A percentile compares a stretch with the other conserved stretches of the same genome.
These are phyloP conservation scores for Isoetes taiwanensis DNA, from an alignment of 75 land plant species.

Conservation along the genomic window DNA sequence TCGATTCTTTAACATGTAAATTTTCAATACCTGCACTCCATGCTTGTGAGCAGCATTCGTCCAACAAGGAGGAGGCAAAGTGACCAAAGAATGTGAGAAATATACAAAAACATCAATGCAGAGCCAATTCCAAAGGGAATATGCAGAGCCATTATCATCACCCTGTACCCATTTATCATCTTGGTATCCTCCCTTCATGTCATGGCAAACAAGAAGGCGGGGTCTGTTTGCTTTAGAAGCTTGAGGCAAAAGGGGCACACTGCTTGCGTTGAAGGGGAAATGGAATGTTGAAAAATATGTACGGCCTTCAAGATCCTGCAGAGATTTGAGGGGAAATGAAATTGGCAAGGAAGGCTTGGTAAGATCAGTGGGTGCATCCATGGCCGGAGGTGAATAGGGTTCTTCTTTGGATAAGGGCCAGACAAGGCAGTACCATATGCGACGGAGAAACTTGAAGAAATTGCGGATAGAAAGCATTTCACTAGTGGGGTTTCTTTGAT, in stretches of 20 bases:
- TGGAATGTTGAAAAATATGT: conserved; percentile 55
- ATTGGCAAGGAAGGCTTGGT: conserved; percentile 38
- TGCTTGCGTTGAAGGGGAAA: conserved; percentile 41
- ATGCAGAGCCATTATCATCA: conserved; percentile 37
- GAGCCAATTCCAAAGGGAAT: conserved; percentile 83
- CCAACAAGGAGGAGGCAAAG: conserved; percentile 91
- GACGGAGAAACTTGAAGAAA: no score
- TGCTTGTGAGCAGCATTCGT: conserved; percentile 81
- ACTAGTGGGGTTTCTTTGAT: no score
- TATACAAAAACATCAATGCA: conserved; percentile 88
- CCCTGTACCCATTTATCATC: conserved; percentile 90
- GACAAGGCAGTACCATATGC: no score
- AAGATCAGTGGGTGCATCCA: no score
- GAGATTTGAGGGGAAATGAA: conserved; percentile 52
- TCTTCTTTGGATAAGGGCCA: no score
- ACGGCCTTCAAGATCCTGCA: conserved; percentile 40
- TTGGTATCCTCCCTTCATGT: conserved; percentile 62
- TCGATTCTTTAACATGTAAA: not conserved
- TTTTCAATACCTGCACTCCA: conserved; percentile 55
- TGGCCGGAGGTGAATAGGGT: no score
- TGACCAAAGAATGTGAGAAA: conserved; percentile 73
- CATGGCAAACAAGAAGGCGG: conserved; percentile 78
- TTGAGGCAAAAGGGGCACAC: conserved; percentile 26
- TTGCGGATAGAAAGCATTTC: no score
- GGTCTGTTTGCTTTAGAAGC: conserved; percentile 19